A percentile compares a stretch with the other conserved stretches of the same genome.
phyloP scores from a whole-genome alignment of 2,329 filamentous ascomycete genomes.

The Cadophora luteo-olivacea region DNA sequence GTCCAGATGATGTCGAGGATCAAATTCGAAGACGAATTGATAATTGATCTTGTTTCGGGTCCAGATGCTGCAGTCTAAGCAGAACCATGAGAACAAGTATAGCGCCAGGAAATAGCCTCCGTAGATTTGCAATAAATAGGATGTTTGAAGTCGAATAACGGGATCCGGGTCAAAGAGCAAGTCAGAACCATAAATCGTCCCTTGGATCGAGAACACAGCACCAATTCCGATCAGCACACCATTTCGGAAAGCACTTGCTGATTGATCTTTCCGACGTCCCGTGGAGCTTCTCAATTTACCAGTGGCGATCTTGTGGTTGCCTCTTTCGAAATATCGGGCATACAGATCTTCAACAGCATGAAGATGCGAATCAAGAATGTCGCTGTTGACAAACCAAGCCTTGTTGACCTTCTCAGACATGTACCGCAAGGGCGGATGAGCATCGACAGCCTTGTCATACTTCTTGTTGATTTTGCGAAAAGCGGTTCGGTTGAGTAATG shows the following conservation, averaged over 20 bases:
- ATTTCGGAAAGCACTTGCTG: conserved; percentile 63
- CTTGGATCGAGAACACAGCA: conserved; percentile 69
- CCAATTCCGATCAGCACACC: conserved; percentile 74
- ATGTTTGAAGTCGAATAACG: conserved; percentile 58
- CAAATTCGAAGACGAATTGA: conserved; percentile 95
- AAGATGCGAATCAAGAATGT: conserved; percentile 81
- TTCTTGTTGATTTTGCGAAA: conserved; percentile 99
- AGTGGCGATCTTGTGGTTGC: conserved; percentile 89
- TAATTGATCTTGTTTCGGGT: conserved; percentile 89
- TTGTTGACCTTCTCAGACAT: conserved; percentile 92
- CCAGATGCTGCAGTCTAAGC: conserved; percentile 85
- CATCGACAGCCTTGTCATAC: conserved; percentile 89
- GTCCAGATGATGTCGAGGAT: conserved; percentile 83
- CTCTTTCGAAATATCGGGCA: conserved; percentile 90
- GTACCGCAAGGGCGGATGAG: conserved; percentile 78
- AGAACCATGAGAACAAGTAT: conserved; percentile 83
- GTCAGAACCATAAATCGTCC: conserved; percentile 64
- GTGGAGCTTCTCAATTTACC: conserved; percentile 82
- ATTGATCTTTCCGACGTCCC: conserved; percentile 62
- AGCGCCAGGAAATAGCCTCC: conserved; percentile 89
- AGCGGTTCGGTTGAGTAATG: conserved; percentile 86
- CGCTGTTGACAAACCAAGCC: conserved; percentile 90
- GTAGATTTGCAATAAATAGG: conserved; percentile 86
- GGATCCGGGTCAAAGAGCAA: conserved; percentile 58
- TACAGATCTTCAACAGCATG: conserved; percentile 88